Percentiles rank a stretch among this genome's conserved stretches.
These are phyloP conservation scores for Aspergillus puulaauensis DNA, from an alignment of 2,329 filamentous ascomycete species.

Conservation along the genomic window DNA sequence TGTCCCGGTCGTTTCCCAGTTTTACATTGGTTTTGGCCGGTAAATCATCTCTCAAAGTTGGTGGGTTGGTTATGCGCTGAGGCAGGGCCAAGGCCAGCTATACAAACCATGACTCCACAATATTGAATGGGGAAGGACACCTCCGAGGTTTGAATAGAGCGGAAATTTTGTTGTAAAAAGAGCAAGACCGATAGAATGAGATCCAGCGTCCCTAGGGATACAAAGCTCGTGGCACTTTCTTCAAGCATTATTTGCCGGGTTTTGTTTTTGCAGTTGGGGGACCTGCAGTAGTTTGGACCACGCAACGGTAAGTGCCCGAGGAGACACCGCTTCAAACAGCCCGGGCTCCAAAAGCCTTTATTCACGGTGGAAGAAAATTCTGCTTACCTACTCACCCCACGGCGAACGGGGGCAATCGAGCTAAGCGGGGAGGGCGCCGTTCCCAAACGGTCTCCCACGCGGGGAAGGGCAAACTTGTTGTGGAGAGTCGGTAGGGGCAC, in stretches of 20 bases:
- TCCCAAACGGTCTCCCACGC: conserved; percentile 4
- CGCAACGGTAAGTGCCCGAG: not conserved
- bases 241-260: not conserved
- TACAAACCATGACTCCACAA: not conserved
- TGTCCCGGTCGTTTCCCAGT: not conserved
- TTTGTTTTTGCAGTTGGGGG: not conserved
- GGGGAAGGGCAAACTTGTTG: conserved; percentile 5
- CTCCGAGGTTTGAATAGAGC: not conserved
- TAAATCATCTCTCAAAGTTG: not conserved
- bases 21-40: not conserved
- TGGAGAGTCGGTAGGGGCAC: not conserved
- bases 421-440: conserved; percentile 17
- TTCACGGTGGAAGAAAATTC: not conserved
- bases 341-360: not conserved
- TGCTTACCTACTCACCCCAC: not conserved
- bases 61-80: not conserved
- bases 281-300: not conserved
- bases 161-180: not conserved
- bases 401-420: not conserved
- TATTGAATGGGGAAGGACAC: not conserved
- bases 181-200: not conserved
- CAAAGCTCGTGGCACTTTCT: not conserved
- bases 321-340: not conserved
- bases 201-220: too few relatives aligned
- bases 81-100: not conserved